Conservation (phyloP, 352 stramenopile species). For the Blastocystis hominis region DNA sequence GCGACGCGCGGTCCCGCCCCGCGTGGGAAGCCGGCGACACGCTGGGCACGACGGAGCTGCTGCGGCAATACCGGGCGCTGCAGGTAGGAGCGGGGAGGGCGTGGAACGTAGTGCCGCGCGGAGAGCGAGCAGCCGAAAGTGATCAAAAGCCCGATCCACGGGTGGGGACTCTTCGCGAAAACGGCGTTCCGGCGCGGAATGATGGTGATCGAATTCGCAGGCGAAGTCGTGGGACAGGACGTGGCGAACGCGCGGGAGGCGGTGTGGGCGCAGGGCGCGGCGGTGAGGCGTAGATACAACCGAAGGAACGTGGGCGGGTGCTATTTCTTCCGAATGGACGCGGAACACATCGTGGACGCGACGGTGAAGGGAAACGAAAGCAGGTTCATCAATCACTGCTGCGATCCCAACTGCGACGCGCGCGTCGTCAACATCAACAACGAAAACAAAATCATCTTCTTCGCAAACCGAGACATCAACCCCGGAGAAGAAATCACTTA, state of each 20-base stretch:
- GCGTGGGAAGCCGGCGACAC: not conserved
- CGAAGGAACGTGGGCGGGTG: conserved; percentile 13
- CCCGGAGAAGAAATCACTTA: conserved; percentile 46
- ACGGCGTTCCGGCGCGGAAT: not conserved
- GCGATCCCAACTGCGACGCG: conserved; percentile 50
- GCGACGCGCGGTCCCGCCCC: not conserved
- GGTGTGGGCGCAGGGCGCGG: not conserved
- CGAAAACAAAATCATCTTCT: conserved; percentile 56
- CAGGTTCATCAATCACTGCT: conserved; percentile 57
- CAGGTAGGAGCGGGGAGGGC: not conserved
- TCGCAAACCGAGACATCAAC: not conserved
- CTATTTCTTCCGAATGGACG: conserved; percentile 57
- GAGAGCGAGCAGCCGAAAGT: not conserved
- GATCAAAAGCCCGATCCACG: conserved; percentile 35
- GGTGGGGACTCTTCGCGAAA: conserved; percentile 48
- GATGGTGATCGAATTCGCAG: conserved; percentile 56
- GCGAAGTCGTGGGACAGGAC: not conserved
- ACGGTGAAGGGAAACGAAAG: conserved; percentile 48
- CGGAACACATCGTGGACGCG: conserved; percentile 47
- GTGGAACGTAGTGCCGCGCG: not conserved
- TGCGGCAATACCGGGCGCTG: not conserved
- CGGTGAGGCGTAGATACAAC: not conserved
- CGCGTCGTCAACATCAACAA: conserved; percentile 50
- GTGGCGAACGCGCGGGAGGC: not conserved
- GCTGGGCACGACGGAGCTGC: not conserved